Evolutionary conservation across 2,329 filamentous ascomycete species (phyloP), one percentile per base, ranked within the genome.

Genomic region (Cordyceps cateniannulata): DNA sequence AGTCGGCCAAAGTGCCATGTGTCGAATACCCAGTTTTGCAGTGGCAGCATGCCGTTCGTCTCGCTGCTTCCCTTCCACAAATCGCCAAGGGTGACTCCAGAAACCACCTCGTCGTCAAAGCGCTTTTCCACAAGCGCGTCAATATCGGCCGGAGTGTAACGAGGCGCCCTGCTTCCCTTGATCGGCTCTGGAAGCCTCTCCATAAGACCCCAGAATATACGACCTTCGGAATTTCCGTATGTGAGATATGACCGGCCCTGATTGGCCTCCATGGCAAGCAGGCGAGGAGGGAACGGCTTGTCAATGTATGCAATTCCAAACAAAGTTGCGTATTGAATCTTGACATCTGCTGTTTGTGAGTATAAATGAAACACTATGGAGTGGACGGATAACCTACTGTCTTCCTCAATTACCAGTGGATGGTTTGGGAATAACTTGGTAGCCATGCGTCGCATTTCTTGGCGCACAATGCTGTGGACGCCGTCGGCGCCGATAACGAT

Each of bases 401-500:
- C 58, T 40, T 65, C 56, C 20, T 71, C 66, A 0, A 56, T 59
- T 0, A 49, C 51, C 0, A 62, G 44, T 20, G 69, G 67, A 29
- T 65, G 66, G 3, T 67, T 68, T 5, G 68, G 66, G 18, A 66
- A 63, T 3, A 64, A 60, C n/a, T 63, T 62, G 25, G 68, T 52
- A 8, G 62, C 68, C 4, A 68, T 61, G 1, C 67, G 64, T 45
- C 62, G 62, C 66, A 69, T 69, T 40, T 73, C 68, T 6, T 63
- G 58, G 14, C 76, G 66, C 3, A 72, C 65, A 2, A 64, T 62
- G 65, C 75, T 77, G 61, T 76, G 69, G n/a, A 77, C 69, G 18
- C 76, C 75, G 52, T 77, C 75, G 6, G 72, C 70, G 10, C 75
- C 74, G 5, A 77, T 66, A 5, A 77, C 66, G 0, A 77, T 63